A percentile compares a stretch with the other conserved stretches of the same genome.
Conservation (phyloP, 371 early-diverging fungal genomes). For the Nematocida ausubeli region DNA sequence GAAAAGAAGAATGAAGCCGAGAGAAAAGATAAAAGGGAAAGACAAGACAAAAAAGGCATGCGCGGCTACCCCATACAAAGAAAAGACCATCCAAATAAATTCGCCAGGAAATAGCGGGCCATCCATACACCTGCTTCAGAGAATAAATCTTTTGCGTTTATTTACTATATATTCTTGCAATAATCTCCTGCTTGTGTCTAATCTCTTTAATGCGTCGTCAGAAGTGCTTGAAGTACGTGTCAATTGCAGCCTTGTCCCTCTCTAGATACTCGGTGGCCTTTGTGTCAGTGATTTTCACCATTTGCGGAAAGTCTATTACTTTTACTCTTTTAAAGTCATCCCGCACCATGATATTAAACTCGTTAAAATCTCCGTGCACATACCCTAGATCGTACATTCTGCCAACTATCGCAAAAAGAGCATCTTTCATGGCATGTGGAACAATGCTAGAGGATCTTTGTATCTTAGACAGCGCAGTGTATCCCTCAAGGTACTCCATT, state of each 20-base stretch:
- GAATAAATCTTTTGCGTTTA: neutral
- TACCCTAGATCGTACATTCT: conserved; percentile 85
- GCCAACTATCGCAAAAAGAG: conserved; percentile 85
- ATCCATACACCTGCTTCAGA: neutral
- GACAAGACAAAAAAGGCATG: neutral
- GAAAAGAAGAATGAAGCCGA: neutral
- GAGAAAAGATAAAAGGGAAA: neutral
- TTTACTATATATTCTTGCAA: neutral
- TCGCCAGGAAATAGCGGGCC: neutral
- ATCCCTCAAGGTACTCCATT: conserved; percentile 77
- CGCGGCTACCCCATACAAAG: neutral
- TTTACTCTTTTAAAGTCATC: conserved; percentile 72
- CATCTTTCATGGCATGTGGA: conserved; percentile 81
- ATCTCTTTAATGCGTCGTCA: neutral
- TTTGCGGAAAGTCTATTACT: conserved; percentile 98
- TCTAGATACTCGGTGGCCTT: conserved; percentile 85
- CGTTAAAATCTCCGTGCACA: conserved; percentile 99
- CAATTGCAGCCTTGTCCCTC: conserved; percentile 93
- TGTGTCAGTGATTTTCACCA: conserved; percentile 85
- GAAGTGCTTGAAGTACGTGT: conserved; percentile 75
- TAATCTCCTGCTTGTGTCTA: too few relatives aligned
- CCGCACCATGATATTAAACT: conserved; percentile 90
- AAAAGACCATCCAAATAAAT: neutral
- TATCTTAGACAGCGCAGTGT: conserved; percentile 68
- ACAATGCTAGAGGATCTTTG: conserved; percentile 78